phyloP scores from a whole-genome alignment of 202 grass and related monocot species.

The Hordeum pubiflorum region DNA sequence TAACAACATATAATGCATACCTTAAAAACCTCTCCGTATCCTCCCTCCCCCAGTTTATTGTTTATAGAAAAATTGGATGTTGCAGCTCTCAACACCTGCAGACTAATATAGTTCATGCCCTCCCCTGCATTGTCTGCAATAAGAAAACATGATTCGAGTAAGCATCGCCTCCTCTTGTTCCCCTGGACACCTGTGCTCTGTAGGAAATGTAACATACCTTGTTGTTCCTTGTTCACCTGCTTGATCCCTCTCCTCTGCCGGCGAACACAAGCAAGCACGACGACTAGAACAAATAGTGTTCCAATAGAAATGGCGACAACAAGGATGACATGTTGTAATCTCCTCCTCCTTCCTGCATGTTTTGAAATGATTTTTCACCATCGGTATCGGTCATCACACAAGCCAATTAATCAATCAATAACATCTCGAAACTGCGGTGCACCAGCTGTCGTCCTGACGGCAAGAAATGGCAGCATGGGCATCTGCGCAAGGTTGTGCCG shows the following conservation, averaged over 20 bases:
- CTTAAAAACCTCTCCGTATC: constrained; percentile 25
- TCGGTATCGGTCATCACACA: not conserved
- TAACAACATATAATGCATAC: not conserved
- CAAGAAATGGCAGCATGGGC: no score
- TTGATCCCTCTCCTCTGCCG: not conserved
- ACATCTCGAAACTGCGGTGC: no score
- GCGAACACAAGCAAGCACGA: not conserved
- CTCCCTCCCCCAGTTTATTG: constrained; percentile 30
- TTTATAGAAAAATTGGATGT: not conserved
- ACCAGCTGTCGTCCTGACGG: no score
- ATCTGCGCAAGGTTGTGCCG: no score
- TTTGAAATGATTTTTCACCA: not conserved
- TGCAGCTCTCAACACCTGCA: not conserved
- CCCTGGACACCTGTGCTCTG: no score
- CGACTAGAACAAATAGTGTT: not conserved
- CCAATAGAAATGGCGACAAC: not conserved
- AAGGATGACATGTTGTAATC: not conserved
- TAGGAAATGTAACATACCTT: not conserved
- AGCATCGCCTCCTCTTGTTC: not conserved
- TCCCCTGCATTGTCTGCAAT: no score
- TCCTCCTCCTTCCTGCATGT: not conserved
- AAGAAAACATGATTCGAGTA: not conserved
- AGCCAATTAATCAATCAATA: not conserved
- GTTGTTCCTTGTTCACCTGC: not conserved
- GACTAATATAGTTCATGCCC: not conserved